phyloP scores from a whole-genome alignment of 345 rosid genomes.

The Gynandropsis gynandra region DNA sequence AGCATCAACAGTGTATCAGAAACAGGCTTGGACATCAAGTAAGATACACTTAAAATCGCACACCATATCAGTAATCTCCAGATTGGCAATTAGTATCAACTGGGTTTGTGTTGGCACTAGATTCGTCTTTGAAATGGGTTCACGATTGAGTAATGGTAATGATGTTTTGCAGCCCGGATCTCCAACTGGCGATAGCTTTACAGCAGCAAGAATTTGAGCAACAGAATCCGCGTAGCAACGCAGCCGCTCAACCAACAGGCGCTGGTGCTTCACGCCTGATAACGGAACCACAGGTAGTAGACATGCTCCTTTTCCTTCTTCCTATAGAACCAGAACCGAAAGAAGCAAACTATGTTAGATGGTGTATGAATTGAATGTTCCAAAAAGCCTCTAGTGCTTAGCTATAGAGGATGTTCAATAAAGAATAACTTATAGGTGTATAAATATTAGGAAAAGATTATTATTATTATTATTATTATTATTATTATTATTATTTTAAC shows the following conservation, averaged over 20 bases:
- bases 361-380: background rate
- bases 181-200: conserved; percentile 91
- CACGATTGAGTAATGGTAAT: conserved; percentile 10
- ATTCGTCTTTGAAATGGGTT: conserved; percentile 4
- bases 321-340: background rate
- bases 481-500: too few species aligned
- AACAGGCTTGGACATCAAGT: conserved; percentile 62
- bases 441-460: too few species aligned
- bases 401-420: too few species aligned
- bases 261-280: conserved; percentile 52
- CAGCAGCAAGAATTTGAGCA: conserved; percentile 96
- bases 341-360: background rate
- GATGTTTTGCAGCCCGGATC: conserved; percentile 64
- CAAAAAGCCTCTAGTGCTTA: too few species aligned
- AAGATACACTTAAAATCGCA: too few species aligned
- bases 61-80: too few species aligned
- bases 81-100: too few species aligned
- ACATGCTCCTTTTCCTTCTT: background rate
- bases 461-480: too few species aligned
- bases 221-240: conserved; percentile 50
- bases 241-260: conserved; percentile 50
- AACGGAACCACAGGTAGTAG: conserved; percentile 78
- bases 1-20: conserved; percentile 59
- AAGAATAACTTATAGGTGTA: too few species aligned
- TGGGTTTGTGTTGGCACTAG: too few species aligned